A percentile compares a stretch with the other conserved stretches of the same genome.
These are phyloP conservation scores for Aspergillus pseudotamarii DNA, from an alignment of 2,329 filamentous ascomycete genomes.

Conservation along the genomic window DNA sequence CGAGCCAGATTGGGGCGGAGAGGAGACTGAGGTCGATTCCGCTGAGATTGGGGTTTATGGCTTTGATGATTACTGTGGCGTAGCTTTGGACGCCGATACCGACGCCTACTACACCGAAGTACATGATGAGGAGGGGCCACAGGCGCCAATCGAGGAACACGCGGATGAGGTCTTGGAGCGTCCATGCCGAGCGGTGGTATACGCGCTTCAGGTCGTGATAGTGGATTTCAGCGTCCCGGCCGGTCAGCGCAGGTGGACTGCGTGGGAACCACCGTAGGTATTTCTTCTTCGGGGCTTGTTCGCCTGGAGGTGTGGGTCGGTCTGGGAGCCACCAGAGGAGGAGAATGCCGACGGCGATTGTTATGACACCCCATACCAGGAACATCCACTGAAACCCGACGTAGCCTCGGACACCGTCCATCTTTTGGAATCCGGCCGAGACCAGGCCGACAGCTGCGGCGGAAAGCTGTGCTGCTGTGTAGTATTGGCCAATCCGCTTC, in stretches of 20 bases:
- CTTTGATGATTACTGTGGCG: constrained; percentile 80
- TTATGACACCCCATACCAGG: constrained; percentile 78
- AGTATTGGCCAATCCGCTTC: constrained; percentile 87
- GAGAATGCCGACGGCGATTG: constrained; percentile 68
- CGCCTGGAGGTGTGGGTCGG: constrained; percentile 70
- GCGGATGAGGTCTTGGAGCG: constrained; percentile 65
- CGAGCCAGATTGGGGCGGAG: constrained; percentile 90
- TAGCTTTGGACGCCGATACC: constrained; percentile 90
- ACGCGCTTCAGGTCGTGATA: constrained; percentile 81
- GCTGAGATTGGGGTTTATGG: constrained; percentile 73
- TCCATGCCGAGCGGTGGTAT: constrained; percentile 77
- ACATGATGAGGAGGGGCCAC: constrained; percentile 87
- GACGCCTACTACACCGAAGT: constrained; percentile 91
- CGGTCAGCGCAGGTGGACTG: constrained; percentile 70
- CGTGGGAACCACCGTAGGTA: constrained; percentile 66
- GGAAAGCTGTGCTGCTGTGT: constrained; percentile 84
- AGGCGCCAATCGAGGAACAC: constrained; percentile 85
- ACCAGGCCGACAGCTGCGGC: constrained; percentile 87
- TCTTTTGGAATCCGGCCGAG: constrained; percentile 87
- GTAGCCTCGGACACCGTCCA: constrained; percentile 76
- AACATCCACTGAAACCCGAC: constrained; percentile 77
- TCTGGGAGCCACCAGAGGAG: constrained; percentile 92
- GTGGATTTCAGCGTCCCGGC: constrained; percentile 77
- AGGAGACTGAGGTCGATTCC: constrained; percentile 77
- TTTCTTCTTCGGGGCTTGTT: constrained; percentile 19